Conservation (phyloP, 441 rosid species). For the Aleurites moluccanus region DNA sequence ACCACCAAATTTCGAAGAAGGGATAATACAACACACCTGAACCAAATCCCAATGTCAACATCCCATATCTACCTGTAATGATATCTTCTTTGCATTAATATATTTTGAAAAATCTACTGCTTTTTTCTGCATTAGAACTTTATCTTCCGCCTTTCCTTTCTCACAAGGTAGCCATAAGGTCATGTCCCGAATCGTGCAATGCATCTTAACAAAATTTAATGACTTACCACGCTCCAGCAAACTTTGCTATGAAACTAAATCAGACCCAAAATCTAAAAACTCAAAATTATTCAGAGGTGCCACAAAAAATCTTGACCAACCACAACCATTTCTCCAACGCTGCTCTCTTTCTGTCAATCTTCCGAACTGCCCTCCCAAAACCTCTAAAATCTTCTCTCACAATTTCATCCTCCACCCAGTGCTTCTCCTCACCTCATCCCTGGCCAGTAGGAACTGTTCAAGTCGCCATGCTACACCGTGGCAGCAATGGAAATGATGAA, state of each 20-base stretch:
- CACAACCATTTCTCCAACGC: conserved; percentile 31
- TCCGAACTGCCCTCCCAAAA: neutral
- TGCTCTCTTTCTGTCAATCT: conserved; percentile 29
- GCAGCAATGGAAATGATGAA: conserved; percentile 34
- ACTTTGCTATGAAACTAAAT: no score
- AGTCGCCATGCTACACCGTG: conserved; percentile 61
- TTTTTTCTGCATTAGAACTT: conserved; percentile 12
- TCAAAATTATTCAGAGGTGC: no score
- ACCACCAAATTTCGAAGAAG: no score
- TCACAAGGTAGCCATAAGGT: conserved; percentile 24
- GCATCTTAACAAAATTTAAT: conserved; percentile 15
- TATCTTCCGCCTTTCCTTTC: neutral
- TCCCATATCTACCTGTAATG: no score
- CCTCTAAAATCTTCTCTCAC: no score
- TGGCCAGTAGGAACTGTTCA: conserved; percentile 66
- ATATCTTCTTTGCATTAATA: conserved; percentile 16
- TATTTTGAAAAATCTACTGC: neutral
- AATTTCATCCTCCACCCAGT: conserved; percentile 15
- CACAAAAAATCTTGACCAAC: no score
- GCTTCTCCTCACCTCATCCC: conserved; percentile 39
- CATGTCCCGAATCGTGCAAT: conserved; percentile 17
- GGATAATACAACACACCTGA: no score
- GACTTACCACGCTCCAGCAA: conserved; percentile 14
- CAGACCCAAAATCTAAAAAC: no score
- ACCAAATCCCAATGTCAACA: no score